phyloP scores from a whole-genome alignment of 2,329 filamentous ascomycete genomes.

The Arthroderma sp. region DNA sequence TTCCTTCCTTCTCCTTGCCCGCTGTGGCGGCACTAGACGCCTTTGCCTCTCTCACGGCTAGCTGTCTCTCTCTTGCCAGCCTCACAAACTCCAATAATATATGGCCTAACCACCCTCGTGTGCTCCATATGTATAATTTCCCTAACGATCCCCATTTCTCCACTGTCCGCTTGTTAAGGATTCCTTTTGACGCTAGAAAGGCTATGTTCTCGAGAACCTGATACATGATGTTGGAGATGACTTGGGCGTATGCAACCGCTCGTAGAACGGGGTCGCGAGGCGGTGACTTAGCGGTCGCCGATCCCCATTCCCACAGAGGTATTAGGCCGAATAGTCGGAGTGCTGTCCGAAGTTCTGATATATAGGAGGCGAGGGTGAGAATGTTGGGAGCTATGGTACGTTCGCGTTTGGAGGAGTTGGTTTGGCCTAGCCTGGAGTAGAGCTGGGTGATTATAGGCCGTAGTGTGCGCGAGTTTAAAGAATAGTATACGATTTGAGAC shows the following conservation, averaged over 20 bases:
- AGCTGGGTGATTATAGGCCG: slow-evolving; percentile 32
- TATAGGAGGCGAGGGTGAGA: slow-evolving; percentile 34
- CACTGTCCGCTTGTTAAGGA: slow-evolving; percentile 39
- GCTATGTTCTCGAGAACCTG: slow-evolving; percentile 74
- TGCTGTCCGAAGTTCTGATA: slow-evolving; percentile 40
- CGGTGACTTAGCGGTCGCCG: slow-evolving; percentile 42
- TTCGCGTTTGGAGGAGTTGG: slow-evolving; percentile 18
- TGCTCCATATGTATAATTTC: slow-evolving; percentile 57
- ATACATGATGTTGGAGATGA: slow-evolving; percentile 54
- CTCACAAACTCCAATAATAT: slow-evolving; percentile 62
- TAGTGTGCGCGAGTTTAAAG: slow-evolving; percentile 44
- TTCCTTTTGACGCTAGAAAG: slow-evolving; percentile 60
- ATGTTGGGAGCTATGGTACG: slow-evolving; percentile 32
- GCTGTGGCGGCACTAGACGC: slow-evolving; percentile 7
- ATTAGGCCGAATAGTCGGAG: slow-evolving; percentile 50
- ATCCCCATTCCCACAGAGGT: slow-evolving; percentile 66
- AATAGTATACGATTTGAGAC: slow-evolving; percentile 47
- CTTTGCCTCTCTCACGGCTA: slow-evolving; percentile 12
- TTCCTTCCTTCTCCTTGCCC: slow-evolving; percentile 8
- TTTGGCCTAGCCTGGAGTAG: slow-evolving; percentile 24
- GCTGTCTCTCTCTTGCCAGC: slow-evolving; percentile 37
- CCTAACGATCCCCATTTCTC: slow-evolving; percentile 40
- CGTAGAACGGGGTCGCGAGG: slow-evolving; percentile 34
- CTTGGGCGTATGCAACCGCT: slow-evolving; percentile 52
- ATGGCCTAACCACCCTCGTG: slow-evolving; percentile 67